A percentile compares a stretch with the other conserved stretches of the same genome.
These are phyloP conservation scores for Epichloe uncinata DNA, from an alignment of 2,329 filamentous ascomycete genomes.

Conservation along the genomic window DNA sequence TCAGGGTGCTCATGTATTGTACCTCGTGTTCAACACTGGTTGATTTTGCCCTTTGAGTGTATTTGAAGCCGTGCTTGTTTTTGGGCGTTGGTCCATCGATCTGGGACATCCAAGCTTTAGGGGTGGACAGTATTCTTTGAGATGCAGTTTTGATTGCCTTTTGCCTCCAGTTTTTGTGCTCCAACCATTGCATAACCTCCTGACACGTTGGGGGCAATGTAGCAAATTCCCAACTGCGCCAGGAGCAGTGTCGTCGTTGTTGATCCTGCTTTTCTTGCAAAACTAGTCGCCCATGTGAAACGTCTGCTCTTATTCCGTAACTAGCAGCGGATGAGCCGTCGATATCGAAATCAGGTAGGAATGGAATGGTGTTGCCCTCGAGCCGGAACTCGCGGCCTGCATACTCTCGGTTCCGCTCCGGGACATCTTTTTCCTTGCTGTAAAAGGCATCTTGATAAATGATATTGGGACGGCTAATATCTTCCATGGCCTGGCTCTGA, in stretches of 20 bases:
- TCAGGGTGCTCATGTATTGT: slow-evolving; percentile 96
- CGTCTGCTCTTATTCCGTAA: slow-evolving; percentile 36
- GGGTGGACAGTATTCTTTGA: slow-evolving; percentile 12
- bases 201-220: slow-evolving; percentile 52
- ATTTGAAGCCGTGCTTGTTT: slow-evolving; percentile 73
- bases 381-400: slow-evolving; percentile 76
- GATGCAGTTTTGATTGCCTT: slow-evolving; percentile 11
- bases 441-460: slow-evolving; percentile 83
- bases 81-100: slow-evolving; percentile 80
- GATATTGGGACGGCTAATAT: slow-evolving; percentile 40
- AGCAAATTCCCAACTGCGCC: slow-evolving; percentile 60
- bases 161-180: slow-evolving; percentile 15
- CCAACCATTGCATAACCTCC: slow-evolving; percentile 60
- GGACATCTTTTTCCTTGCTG: slow-evolving; percentile 71
- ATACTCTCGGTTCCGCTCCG: slow-evolving; percentile 64
- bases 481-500: slow-evolving; percentile 12
- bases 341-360: slow-evolving; percentile 65
- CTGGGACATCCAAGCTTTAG: slow-evolving; percentile 51
- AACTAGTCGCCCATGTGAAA: slow-evolving; percentile 34
- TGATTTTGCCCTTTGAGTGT: slow-evolving; percentile 60
- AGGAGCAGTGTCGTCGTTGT: slow-evolving; percentile 38
- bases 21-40: slow-evolving; percentile 71
- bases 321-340: slow-evolving; percentile 40
- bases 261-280: slow-evolving; percentile 37
- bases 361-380: slow-evolving; percentile 61